Evolutionary conservation across 2,329 filamentous ascomycete species (phyloP), one percentile per base, ranked within the genome.

Genomic region (Stylonectria norvegica): DNA sequence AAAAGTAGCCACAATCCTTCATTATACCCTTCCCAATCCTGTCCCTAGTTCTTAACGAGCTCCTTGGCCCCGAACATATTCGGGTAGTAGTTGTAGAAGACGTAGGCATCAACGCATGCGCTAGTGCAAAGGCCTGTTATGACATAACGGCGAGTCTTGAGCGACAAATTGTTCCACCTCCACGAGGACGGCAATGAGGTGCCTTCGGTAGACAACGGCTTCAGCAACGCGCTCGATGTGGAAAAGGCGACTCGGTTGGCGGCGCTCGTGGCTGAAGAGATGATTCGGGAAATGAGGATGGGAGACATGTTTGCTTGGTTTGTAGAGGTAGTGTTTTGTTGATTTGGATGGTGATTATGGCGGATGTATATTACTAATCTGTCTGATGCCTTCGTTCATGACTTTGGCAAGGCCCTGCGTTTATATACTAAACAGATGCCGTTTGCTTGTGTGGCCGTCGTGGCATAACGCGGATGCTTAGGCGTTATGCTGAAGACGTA

Each of bases 31-130:
- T n/a, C n/a, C n/a, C n/a, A n/a, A n/a, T n/a, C n/a, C n/a, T n/a
- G n/a, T n/a, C n/a, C 22, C 27, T 29, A 29, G n/a, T 14, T 8
- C 27, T 29, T 14, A 5, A 29, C 27, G n/a, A n/a, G n/a, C n/a
- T 14, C 27, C 27, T 32, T 16, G 7, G 5, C 16, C 8, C 37
- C 47, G 25, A 54, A 36, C 15, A 54, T 49, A 16, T 18, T 29
- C 20, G 57, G 52, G 43, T 48, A 59, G 34, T 60, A 62, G 17
- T 55, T 49, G 40, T 60, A 60, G 6, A 57, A 20, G 5, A 63
- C 27, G 17, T 52, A 56, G 16, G 49, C 38, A 33, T 64, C 61
- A 2, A 54, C 35, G 4, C 43, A 49, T 5, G 50, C 34, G 29
- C 52, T 36, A 6, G 46, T 36, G 5, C 37, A 43, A 5, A 53